A percentile compares a stretch with the other conserved stretches of the same genome.
Evolutionary conservation across 2,329 filamentous ascomycete genomes (phyloP).

Genomic region (Pestalotiopsis sp.): DNA sequence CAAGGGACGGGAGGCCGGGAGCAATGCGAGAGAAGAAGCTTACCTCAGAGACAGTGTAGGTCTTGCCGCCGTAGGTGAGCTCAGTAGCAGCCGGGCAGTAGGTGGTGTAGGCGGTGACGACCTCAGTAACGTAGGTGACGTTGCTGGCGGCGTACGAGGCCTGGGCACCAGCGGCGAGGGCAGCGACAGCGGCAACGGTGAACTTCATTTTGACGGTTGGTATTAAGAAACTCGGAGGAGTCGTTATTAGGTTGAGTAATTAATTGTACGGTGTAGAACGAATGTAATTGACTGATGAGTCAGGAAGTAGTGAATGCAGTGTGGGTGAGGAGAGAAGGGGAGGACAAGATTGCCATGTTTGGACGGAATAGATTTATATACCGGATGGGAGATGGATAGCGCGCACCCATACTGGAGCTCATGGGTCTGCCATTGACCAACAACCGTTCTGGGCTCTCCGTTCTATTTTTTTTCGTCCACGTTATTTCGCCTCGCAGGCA

Average conservation of each 20-base stretch:
- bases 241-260: constrained; percentile 24
- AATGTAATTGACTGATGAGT: constrained; percentile 63
- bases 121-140: constrained; percentile 65
- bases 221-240: constrained; percentile 40
- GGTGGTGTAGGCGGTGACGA: constrained; percentile 71
- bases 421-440: background rate
- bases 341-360: constrained; percentile 38
- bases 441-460: background rate
- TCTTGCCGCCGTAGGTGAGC: constrained; percentile 65
- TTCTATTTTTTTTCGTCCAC: constrained; percentile 17
- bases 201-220: constrained; percentile 68
- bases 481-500: constrained; percentile 30
- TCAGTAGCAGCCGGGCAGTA: constrained; percentile 72
- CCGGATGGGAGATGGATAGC: constrained; percentile 24
- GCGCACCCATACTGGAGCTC: constrained; percentile 15
- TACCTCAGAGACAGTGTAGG: constrained; percentile 71
- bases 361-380: constrained; percentile 52
- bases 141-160: constrained; percentile 37
- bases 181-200: constrained; percentile 55
- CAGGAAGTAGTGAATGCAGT: constrained; percentile 51
- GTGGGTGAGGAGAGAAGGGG: constrained; percentile 51
- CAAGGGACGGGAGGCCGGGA: background rate
- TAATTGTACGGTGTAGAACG: constrained; percentile 42
- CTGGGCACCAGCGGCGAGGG: constrained; percentile 51
- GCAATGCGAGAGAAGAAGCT: constrained; percentile 22